Evolutionary conservation across 805 yeast species (phyloP), one percentile per base, ranked within the genome.

Genomic region (Lipomyces yamadae): DNA sequence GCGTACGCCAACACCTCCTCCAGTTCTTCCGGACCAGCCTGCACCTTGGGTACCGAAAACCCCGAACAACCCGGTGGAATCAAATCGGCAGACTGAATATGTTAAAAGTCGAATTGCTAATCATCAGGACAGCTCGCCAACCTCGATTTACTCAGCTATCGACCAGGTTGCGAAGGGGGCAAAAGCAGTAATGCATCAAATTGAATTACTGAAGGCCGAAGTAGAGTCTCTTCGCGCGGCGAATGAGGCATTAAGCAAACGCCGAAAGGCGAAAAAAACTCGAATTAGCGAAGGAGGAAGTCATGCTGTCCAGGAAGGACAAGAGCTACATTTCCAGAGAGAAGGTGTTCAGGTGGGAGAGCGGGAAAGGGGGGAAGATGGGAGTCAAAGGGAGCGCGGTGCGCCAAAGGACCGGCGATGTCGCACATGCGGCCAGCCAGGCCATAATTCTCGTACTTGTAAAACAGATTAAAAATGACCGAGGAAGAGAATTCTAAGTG

Each of bases 71-170:
- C 24, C 24, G 24, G 24, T 24, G 24, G 24, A 24, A 24, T 1
- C 24, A 24, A 24, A 24, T 24, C 24, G 24, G 24, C 24, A 50
- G 18, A 24, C 54, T 6, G 32, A 50, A 6, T 50, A 24, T 50
- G 32, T 50, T 8, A 50, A 50, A 29, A 18, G 3, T 50, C 54
- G 54, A 6, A 50, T 50, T 15, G 52, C 29, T 30, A 24, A 29
- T 50, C 54, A 50, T 50, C 54, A 50, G 15, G 18, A 50, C 18
- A 50, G 54, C 54, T 50, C 54, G 29, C 54, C 54, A 50, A 50
- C 54, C 8, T 50, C 54, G 32, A 50, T 50, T 15, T 50, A 50
- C 29, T 29, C 29, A 18, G 54, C 54, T 50, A 50, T 50, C 54
- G 54, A 50, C 32, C 54, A 50, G 29, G 6, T 50, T 24, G 29